Evolutionary conservation across 345 rosid genomes (phyloP).

Genomic region (Populus davidiana): DNA sequence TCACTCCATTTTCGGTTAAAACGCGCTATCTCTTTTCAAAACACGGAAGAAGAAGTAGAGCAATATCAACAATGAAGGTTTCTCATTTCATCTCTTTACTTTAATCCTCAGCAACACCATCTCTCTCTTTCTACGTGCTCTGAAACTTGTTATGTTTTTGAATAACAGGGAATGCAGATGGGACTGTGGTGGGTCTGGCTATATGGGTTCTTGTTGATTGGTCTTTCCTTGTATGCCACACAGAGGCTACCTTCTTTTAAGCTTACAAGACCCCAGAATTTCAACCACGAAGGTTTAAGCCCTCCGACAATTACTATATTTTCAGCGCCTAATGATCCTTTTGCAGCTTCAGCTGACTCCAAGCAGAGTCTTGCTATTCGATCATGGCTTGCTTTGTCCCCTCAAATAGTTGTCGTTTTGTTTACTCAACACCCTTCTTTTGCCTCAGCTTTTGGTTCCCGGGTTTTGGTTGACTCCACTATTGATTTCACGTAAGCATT

Average conservation of each 20-base stretch:
- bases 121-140: not conserved
- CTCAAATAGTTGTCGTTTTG: constrained; percentile 54
- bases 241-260: constrained; percentile 48
- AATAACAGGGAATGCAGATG: constrained; percentile 45
- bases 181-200: constrained; percentile 73
- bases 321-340: constrained; percentile 46
- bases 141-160: constrained; percentile 9
- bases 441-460: constrained; percentile 48
- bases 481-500: constrained; percentile 77
- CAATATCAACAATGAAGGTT: constrained; percentile 9
- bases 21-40: too few relatives aligned
- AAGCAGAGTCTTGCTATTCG: constrained; percentile 54
- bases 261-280: constrained; percentile 8
- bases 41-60: not conserved
- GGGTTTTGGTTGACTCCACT: constrained; percentile 60
- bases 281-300: not conserved
- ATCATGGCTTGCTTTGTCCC: constrained; percentile 86
- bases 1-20: constrained; percentile 12
- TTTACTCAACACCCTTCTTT: constrained; percentile 62
- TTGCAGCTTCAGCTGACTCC: constrained; percentile 14
- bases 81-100: not conserved
- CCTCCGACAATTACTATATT: constrained; percentile 60
- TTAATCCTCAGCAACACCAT: not conserved
- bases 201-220: constrained; percentile 64
- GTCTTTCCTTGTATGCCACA: constrained; percentile 67